Evolutionary conservation across 176 grass and related monocot genomes (phyloP).

Genomic region (Oryza punctata): DNA sequence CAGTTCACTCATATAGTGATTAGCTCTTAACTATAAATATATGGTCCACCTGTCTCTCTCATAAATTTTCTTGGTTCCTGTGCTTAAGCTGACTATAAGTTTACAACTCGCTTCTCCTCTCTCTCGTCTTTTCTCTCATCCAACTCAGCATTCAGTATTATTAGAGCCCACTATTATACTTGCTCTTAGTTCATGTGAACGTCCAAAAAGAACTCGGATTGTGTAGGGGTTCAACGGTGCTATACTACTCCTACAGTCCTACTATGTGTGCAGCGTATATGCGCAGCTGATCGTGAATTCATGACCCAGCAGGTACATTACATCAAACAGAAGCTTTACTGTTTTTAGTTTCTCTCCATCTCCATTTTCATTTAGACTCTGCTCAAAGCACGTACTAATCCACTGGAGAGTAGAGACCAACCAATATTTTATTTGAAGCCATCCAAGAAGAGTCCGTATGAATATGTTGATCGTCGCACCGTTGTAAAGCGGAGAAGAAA

Average conservation of each 20-base stretch:
- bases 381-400: background rate
- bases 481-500: conserved; percentile 8
- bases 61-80: too few relatives aligned
- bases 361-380: background rate
- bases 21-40: too few relatives aligned
- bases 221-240: background rate
- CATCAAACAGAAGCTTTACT: background rate
- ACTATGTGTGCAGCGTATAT: too few relatives aligned
- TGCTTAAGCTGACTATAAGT: too few relatives aligned
- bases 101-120: too few relatives aligned
- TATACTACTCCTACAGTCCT: too few relatives aligned
- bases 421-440: background rate
- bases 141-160: too few relatives aligned
- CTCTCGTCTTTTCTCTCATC: too few relatives aligned
- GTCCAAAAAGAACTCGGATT: background rate
- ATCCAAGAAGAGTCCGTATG: background rate
- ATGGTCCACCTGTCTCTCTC: too few relatives aligned
- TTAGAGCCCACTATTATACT: too few relatives aligned
- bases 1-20: too few relatives aligned
- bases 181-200: background rate
- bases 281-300: background rate
- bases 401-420: background rate
- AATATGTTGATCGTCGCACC: background rate
- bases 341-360: background rate
- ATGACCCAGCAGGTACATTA: too few relatives aligned